Evolutionary conservation across 2,329 filamentous ascomycete species (phyloP).

Genomic region (Pyrenochaeta sp.): DNA sequence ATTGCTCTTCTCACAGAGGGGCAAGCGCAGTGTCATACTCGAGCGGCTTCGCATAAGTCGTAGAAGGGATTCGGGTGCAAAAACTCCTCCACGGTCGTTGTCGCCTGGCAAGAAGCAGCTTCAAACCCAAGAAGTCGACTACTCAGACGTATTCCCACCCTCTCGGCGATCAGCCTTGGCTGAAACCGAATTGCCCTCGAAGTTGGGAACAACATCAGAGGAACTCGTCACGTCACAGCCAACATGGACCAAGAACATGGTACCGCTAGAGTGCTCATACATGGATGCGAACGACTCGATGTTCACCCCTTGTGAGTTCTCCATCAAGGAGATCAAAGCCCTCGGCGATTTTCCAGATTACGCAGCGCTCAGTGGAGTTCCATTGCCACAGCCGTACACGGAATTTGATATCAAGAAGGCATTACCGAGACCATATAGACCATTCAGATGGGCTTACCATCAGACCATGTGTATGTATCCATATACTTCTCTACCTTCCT

Average conservation of each 20-base stretch:
- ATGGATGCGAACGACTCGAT: conserved; percentile 36
- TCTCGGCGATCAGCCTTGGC: conserved; percentile 57
- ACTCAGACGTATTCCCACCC: conserved; percentile 61
- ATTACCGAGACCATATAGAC: conserved; percentile 76
- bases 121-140: conserved; percentile 43
- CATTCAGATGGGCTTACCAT: conserved; percentile 84
- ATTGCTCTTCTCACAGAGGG: conserved; percentile 40
- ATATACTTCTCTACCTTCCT: conserved; percentile 1
- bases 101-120: conserved; percentile 56
- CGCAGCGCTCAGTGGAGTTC: conserved; percentile 75
- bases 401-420: conserved; percentile 75
- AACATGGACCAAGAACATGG: conserved; percentile 30
- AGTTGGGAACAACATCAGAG: conserved; percentile 32
- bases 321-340: conserved; percentile 70
- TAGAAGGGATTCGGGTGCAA: conserved; percentile 55
- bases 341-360: conserved; percentile 84
- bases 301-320: conserved; percentile 73
- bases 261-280: conserved; percentile 37
- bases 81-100: conserved; percentile 61
- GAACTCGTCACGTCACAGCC: conserved; percentile 27
- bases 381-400: conserved; percentile 68
- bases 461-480: conserved; percentile 83
- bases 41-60: conserved; percentile 49
- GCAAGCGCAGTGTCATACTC: conserved; percentile 51
- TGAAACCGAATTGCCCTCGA: conserved; percentile 34